Evolutionary conservation across 257 asterid species (phyloP), one percentile per base, ranked within the genome.

Genomic region (Misopates orontium): DNA sequence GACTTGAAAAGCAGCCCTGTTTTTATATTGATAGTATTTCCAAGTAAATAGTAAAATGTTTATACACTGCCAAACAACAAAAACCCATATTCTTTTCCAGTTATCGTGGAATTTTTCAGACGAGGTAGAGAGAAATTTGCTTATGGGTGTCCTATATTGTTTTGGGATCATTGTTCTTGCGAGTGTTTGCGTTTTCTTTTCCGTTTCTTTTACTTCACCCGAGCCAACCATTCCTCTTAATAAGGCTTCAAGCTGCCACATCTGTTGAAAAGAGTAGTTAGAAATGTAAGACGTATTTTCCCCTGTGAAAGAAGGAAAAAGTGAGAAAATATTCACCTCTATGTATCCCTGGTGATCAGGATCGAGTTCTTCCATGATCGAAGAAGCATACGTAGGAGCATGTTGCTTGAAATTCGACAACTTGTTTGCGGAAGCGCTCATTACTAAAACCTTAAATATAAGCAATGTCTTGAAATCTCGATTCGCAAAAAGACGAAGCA

Each of bases 361-460:
- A 50, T 93, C 99, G 0, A 93, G 87, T 80, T 90, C 97, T 78
- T 90, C 97, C 99, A 93, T 93, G 84, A 93, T 93, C 36, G 85
- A 58, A 31, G 95, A 68, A 59, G 99, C 96, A 69, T 92, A 89
- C 0, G 85, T 60, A 0, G 80, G 19, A 17, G 97, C 98, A 24
- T 81, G 78, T 73, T 78, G 77, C 83, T 87, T 87, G 79, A 93
- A 93, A 62, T 75, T 90, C 0, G 90, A 74, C 72, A 93, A 78
- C 77, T 90, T 87, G 75, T 93, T 90, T 15, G 97, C 95, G 2
- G 99, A 87, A 58, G 99, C 99, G 66, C 97, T 89, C 96, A 87
- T 81, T 56, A 90, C 80, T 75, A 93, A 68, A 80, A 93, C 97
- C 99, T 93, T 83, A 67, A 72, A 70, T 60, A 60, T 56, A 73